These are phyloP conservation scores for Hemileccinum rubropunctum DNA, from an alignment of 768 basidiomycete species.

Conservation along the genomic window DNA sequence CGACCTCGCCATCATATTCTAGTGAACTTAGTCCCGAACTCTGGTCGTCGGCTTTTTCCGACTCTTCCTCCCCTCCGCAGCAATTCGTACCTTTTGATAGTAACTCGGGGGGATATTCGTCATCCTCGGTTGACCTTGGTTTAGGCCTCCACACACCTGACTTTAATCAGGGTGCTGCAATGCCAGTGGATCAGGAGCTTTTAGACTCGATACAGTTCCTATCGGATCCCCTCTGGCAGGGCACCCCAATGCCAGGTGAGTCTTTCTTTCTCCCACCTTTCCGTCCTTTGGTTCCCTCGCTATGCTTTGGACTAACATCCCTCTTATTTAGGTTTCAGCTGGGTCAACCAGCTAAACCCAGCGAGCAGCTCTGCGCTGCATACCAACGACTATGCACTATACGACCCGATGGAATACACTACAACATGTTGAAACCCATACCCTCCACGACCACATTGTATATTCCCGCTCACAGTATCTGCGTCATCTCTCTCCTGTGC, in stretches of 20 bases:
- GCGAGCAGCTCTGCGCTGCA: slow-evolving; percentile 13
- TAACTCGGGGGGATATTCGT: slow-evolving; percentile 15
- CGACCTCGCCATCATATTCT: slow-evolving; percentile 3
- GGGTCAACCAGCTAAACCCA: slow-evolving; percentile 33
- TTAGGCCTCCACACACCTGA: slow-evolving; percentile 28
- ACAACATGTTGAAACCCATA: slow-evolving; percentile 3
- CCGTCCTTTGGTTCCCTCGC: background rate
- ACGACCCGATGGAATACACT: slow-evolving; percentile 19
- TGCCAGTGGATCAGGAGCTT: slow-evolving; percentile 58
- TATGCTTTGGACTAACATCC: background rate
- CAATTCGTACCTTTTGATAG: slow-evolving; percentile 39
- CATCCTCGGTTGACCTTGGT: slow-evolving; percentile 2
- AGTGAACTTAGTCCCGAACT: slow-evolving; percentile 12
- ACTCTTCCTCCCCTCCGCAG: slow-evolving; percentile 39
- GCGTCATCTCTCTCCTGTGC: background rate
- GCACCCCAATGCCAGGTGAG: slow-evolving; percentile 54
- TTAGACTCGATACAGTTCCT: slow-evolving; percentile 61
- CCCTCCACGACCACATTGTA: background rate
- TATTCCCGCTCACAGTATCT: background rate
- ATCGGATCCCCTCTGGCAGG: slow-evolving; percentile 55
- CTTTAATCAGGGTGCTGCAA: slow-evolving; percentile 45
- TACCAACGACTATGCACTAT: slow-evolving; percentile 28
- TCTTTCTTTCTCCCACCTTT: background rate
- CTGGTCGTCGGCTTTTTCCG: slow-evolving; percentile 30
- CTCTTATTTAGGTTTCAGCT: slow-evolving; percentile 31